phyloP scores from a whole-genome alignment of 345 rosid genomes.

The Gossypium rotundifolium region DNA sequence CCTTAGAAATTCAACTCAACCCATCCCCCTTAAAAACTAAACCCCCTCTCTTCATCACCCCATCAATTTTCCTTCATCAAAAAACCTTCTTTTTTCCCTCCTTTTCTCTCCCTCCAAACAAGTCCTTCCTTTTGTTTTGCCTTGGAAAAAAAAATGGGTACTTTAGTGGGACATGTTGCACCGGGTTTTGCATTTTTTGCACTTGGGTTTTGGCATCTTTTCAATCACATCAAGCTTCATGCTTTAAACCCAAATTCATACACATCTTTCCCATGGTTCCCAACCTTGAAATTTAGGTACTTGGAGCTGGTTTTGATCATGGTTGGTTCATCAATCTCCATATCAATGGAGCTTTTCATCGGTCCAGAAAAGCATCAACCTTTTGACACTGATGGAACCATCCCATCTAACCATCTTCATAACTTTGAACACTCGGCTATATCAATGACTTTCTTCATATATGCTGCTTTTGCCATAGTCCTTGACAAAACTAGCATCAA shows the following conservation, averaged over 20 bases:
- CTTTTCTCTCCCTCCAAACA: neutral
- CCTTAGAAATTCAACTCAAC: neutral
- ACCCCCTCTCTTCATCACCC: neutral
- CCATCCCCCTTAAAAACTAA: slow-evolving; percentile 2
- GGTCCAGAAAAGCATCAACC: slow-evolving; percentile 75
- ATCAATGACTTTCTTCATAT: slow-evolving; percentile 56
- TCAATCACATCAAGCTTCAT: slow-evolving; percentile 62
- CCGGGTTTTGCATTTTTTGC: slow-evolving; percentile 64
- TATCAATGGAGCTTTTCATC: slow-evolving; percentile 74
- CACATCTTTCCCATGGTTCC: slow-evolving; percentile 58
- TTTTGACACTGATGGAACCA: slow-evolving; percentile 66
- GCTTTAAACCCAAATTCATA: slow-evolving; percentile 45
- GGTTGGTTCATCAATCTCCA: slow-evolving; percentile 46
- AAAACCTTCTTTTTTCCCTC: neutral
- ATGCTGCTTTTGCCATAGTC: slow-evolving; percentile 50
- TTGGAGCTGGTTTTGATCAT: slow-evolving; percentile 59
- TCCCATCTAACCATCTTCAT: slow-evolving; percentile 81
- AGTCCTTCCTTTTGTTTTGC: neutral
- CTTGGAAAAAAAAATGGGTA: slow-evolving; percentile 41
- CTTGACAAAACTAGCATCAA: slow-evolving; percentile 32
- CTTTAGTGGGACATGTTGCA: slow-evolving; percentile 66
- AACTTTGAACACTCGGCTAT: slow-evolving; percentile 81
- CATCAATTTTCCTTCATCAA: slow-evolving; percentile 5
- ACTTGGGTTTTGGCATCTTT: slow-evolving; percentile 75
- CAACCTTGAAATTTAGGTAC: slow-evolving; percentile 41